These are phyloP conservation scores for Starmerella bombi DNA, from an alignment of 805 yeast species.

Conservation along the genomic window DNA sequence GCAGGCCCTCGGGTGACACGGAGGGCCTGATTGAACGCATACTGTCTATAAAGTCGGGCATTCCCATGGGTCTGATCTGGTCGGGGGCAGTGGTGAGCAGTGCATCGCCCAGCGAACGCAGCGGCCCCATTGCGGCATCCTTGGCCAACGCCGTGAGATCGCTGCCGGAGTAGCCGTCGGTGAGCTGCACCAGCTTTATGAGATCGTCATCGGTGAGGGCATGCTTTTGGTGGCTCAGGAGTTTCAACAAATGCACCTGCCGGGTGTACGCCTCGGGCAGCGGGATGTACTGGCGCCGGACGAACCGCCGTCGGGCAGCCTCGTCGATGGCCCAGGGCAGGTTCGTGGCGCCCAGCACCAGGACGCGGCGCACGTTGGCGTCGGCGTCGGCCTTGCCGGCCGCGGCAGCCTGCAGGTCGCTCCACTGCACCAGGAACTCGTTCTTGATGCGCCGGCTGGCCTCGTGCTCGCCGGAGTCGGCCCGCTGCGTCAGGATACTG, in stretches of 20 bases:
- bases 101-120: constrained; percentile 77
- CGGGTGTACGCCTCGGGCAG: constrained; percentile 82
- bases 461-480: constrained; percentile 67
- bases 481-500: constrained; percentile 70
- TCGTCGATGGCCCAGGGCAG: constrained; percentile 94
- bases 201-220: constrained; percentile 52
- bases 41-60: constrained; percentile 63
- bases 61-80: constrained; percentile 59
- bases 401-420: constrained; percentile 77
- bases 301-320: constrained; percentile 89
- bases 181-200: constrained; percentile 44
- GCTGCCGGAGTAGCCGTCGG: constrained; percentile 82
- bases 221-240: constrained; percentile 60
- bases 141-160: constrained; percentile 89
- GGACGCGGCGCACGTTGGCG: constrained; percentile 46
- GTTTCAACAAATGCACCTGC: constrained; percentile 49
- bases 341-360: constrained; percentile 89
- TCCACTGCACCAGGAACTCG: constrained; percentile 91
- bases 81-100: constrained; percentile 55
- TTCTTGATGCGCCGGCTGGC: constrained; percentile 81
- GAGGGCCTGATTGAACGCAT: constrained; percentile 74
- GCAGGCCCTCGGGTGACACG: constrained; percentile 69
- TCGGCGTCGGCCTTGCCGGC: constrained; percentile 51
- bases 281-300: constrained; percentile 83
- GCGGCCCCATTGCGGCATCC: constrained; percentile 97